Percentiles rank a stretch among this genome's conserved stretches.
These are phyloP conservation scores for Hypoxylon sp. DNA, from an alignment of 2,329 filamentous ascomycete species.

Conservation along the genomic window DNA sequence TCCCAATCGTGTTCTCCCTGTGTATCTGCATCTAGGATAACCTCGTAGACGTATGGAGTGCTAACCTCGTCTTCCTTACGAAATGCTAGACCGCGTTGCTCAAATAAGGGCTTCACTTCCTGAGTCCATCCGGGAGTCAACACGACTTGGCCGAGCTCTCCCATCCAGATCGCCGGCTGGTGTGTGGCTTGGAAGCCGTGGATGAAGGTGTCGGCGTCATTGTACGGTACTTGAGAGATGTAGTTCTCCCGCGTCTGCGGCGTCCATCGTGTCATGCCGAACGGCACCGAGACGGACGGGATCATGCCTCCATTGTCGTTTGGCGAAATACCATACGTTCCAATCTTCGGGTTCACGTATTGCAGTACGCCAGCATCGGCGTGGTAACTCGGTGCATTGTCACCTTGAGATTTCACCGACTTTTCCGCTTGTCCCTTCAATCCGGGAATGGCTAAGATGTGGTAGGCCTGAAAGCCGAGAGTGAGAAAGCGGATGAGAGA, in stretches of 20 bases:
- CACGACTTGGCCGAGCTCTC: slow-evolving; percentile 61
- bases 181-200: slow-evolving; percentile 65
- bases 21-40: slow-evolving; percentile 56
- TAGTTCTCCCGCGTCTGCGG: slow-evolving; percentile 62
- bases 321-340: slow-evolving; percentile 50
- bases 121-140: slow-evolving; percentile 55
- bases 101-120: slow-evolving; percentile 53
- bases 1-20: slow-evolving; percentile 52
- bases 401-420: background rate
- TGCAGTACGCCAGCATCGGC: slow-evolving; percentile 49
- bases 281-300: slow-evolving; percentile 55
- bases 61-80: slow-evolving; percentile 58
- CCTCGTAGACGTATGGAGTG: slow-evolving; percentile 61
- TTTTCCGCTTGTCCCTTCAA: background rate
- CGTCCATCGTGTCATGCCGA: slow-evolving; percentile 66
- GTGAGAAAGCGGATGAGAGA: background rate
- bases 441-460: slow-evolving; percentile 10
- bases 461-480: background rate
- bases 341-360: slow-evolving; percentile 53
- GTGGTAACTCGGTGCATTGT: slow-evolving; percentile 45
- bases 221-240: slow-evolving; percentile 63
- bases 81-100: slow-evolving; percentile 57
- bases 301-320: slow-evolving; percentile 55
- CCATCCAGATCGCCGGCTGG: slow-evolving; percentile 67
- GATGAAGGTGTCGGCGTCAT: slow-evolving; percentile 57